Evolutionary conservation across 441 rosid genomes (phyloP), one percentile per base, ranked within the genome.

Genomic region (Erodium texanum): DNA sequence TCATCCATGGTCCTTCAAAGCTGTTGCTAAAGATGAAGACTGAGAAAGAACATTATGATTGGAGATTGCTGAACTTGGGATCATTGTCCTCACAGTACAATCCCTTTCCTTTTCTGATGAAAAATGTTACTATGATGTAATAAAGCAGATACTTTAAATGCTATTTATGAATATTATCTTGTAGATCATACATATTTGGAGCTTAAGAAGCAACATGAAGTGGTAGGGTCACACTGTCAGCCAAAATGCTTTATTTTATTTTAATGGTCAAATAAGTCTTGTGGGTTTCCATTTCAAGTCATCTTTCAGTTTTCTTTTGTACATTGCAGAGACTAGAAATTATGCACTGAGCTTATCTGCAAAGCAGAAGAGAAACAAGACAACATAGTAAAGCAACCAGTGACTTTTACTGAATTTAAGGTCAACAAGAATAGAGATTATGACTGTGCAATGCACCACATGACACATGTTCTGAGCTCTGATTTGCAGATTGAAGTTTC

Each of bases 291-390:
- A 68, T 70, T 74, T 74, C 36, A 32, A 32, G 36, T 32, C 36
- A 32, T 32, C 36, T 32, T 32, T 32, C 36, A 32, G 36, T 32
- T 32, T 32, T 32, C 71, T 77, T 73, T 73, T 78, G 82, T 70
- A 29, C 69, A 79, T 48, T 72, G 79, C 65, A 81, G 84, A 75
- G 79, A 63, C 34, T 67, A 71, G 56, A 74, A 70, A n/a, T 74
- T 10, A 56, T 56, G 62, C 43, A 63, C 48, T 1, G 69, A 67
- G 59, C 34, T 50, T 70, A 36, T 69, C 48, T 43, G 70, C 58
- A 77, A 56, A 56, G 24, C 62, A 43, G 16, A 48, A 7, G 22
- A 65, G n/a, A 54, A 54, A 18, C 48, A 66, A 67, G 15, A 50
- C 45, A 24, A 19, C 15, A 16, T 32, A 5, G n/a, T 24, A 62